A percentile compares a stretch with the other conserved stretches of the same genome.
phyloP scores from a whole-genome alignment of 371 early-diverging fungal genomes.

The Smittium culicis region DNA sequence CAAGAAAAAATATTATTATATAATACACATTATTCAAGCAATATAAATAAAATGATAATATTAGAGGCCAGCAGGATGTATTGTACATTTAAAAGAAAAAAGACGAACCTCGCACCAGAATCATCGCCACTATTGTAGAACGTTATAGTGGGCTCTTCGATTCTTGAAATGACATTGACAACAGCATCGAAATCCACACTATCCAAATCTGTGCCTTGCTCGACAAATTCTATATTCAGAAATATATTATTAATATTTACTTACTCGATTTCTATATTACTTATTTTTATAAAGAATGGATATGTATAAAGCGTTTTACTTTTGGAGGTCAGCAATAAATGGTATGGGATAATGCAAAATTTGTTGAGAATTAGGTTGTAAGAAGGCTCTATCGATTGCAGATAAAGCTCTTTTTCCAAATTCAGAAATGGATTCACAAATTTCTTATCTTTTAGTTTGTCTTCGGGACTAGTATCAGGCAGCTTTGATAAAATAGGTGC shows the following conservation, averaged over 20 bases:
- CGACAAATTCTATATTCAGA: conserved; percentile 15
- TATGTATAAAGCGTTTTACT: background rate
- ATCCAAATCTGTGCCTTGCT: conserved; percentile 27
- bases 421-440: conserved; percentile 8
- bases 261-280: background rate
- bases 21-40: background rate
- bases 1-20: background rate
- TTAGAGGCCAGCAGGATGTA: no score
- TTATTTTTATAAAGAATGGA: background rate
- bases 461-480: conserved; percentile 8
- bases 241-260: background rate
- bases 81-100: background rate
- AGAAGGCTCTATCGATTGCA: background rate
- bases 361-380: conserved; percentile 30
- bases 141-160: conserved; percentile 20
- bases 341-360: conserved; percentile 31
- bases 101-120: conserved; percentile 20
- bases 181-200: conserved; percentile 24
- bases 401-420: conserved; percentile 2
- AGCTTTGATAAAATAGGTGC: conserved; percentile 5
- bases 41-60: no score
- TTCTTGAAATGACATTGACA: conserved; percentile 9
- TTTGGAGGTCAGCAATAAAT: conserved; percentile 26
- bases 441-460: conserved; percentile 2
- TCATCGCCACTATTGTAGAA: conserved; percentile 33